Evolutionary conservation across 495 filamentous ascomycete species (phyloP).

Genomic region (Penicillium taxi): DNA sequence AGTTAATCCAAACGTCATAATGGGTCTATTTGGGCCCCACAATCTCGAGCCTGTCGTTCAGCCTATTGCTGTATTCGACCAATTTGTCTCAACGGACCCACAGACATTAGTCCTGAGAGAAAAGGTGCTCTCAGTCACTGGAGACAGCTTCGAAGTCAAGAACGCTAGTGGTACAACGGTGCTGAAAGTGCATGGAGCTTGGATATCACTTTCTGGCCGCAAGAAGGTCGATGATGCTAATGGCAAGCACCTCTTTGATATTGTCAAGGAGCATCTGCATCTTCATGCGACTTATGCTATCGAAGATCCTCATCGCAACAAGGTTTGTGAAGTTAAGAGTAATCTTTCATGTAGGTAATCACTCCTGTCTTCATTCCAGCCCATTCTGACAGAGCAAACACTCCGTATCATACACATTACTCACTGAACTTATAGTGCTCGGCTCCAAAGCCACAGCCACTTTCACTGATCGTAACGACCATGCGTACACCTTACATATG

Average conservation of each 20-base stretch:
- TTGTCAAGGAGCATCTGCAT: conserved; percentile 43
- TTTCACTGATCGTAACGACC: conserved; percentile 16
- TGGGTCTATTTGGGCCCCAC: conserved; percentile 15
- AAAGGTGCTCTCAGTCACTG: conserved; percentile 45
- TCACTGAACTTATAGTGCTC: conserved; percentile 12
- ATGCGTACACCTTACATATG: conserved; percentile 13
- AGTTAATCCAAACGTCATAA: no score
- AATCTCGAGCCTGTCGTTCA: conserved; percentile 13
- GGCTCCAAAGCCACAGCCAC: conserved; percentile 26
- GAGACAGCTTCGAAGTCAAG: conserved; percentile 51
- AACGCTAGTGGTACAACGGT: conserved; percentile 35
- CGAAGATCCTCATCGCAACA: conserved; percentile 30
- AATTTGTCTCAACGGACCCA: conserved; percentile 37
- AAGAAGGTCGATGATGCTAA: conserved; percentile 40
- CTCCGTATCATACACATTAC: neutral
- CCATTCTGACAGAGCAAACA: neutral
- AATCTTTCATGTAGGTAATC: conserved; percentile 38
- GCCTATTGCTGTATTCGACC: conserved; percentile 40
- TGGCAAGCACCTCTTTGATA: conserved; percentile 44
- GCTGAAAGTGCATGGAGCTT: conserved; percentile 46
- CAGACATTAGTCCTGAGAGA: conserved; percentile 48
- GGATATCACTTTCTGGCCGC: conserved; percentile 31
- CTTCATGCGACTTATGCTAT: conserved; percentile 42
- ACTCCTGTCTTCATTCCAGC: neutral
- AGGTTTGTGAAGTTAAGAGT: conserved; percentile 45